phyloP scores from a whole-genome alignment of 2,329 filamentous ascomycete species.

The Ceratocystis papillata region DNA sequence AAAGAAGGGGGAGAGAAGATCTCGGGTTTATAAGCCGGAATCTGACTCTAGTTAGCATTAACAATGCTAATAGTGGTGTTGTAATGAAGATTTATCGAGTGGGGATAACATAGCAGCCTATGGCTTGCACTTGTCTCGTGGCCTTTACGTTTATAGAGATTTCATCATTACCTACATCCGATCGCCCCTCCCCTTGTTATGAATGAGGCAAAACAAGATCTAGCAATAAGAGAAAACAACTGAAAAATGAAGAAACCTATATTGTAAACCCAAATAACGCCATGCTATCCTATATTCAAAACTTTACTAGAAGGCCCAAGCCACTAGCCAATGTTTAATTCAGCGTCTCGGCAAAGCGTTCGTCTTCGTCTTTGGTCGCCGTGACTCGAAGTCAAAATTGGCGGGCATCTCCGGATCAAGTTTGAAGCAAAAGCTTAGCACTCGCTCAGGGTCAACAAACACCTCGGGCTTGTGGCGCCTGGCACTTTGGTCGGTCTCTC shows the following conservation, averaged over 20 bases:
- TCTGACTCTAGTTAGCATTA: neutral
- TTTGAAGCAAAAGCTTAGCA: conserved; percentile 38
- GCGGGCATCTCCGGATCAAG: conserved; percentile 38
- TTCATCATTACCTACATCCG: too few species aligned
- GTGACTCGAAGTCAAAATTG: conserved; percentile 36
- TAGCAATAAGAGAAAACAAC: too few species aligned
- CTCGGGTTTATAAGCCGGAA: neutral
- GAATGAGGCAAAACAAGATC: too few species aligned
- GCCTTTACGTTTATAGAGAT: too few species aligned
- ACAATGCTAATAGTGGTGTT: too few species aligned
- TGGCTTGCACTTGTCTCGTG: too few species aligned
- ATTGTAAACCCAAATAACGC: conserved; percentile 1
- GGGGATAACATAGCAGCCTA: too few species aligned
- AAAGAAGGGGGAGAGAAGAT: neutral
- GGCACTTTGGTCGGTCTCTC: conserved; percentile 35
- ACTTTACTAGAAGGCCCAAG: neutral
- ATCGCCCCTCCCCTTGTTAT: too few species aligned
- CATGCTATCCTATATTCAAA: conserved; percentile 8
- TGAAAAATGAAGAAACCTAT: neutral
- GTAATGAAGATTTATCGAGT: too few species aligned
- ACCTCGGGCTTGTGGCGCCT: conserved; percentile 21
- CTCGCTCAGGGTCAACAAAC: conserved; percentile 37
- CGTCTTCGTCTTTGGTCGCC: conserved; percentile 23
- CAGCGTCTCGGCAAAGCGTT: neutral
- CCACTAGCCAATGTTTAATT: neutral